A percentile compares a stretch with the other conserved stretches of the same genome.
phyloP scores from a whole-genome alignment of 768 basidiomycete genomes.

The Leccinum truebloodii region DNA sequence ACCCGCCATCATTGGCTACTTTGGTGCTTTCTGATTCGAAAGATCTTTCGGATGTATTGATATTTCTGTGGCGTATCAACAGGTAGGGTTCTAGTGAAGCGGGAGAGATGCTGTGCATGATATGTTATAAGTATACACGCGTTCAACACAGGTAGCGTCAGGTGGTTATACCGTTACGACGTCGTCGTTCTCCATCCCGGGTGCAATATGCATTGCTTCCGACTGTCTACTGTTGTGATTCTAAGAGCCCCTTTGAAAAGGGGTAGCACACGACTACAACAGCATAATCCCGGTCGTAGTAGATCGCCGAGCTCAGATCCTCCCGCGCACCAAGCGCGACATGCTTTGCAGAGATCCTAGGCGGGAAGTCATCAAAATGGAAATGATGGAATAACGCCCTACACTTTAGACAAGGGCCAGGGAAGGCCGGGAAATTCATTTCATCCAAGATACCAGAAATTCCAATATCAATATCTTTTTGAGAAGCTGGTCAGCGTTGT shows the following conservation, averaged over 20 bases:
- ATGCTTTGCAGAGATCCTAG: not conserved
- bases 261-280: not conserved
- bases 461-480: not conserved
- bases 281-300: slow-evolving; percentile 7
- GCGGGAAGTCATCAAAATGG: not conserved
- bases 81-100: not conserved
- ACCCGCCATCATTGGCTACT: not conserved
- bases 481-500: not conserved
- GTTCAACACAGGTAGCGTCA: not conserved
- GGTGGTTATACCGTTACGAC: slow-evolving; percentile 3
- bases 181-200: slow-evolving; percentile 4
- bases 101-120: not conserved
- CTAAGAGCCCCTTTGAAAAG: not conserved
- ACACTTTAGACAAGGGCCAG: not conserved
- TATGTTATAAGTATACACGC: slow-evolving; percentile 5
- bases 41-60: slow-evolving; percentile 11
- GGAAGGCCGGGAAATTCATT: not conserved
- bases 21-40: not conserved
- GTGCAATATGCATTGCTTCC: slow-evolving; percentile 9
- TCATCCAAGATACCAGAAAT: not conserved
- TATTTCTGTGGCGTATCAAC: slow-evolving; percentile 1
- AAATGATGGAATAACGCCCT: not conserved
- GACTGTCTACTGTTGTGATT: not conserved
- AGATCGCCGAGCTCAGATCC: not conserved
- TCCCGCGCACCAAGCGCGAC: not conserved